Percentiles rank a stretch among this genome's conserved stretches.
Conservation (phyloP, 2,329 filamentous ascomycete species). For the Podosphaera xanthii region DNA sequence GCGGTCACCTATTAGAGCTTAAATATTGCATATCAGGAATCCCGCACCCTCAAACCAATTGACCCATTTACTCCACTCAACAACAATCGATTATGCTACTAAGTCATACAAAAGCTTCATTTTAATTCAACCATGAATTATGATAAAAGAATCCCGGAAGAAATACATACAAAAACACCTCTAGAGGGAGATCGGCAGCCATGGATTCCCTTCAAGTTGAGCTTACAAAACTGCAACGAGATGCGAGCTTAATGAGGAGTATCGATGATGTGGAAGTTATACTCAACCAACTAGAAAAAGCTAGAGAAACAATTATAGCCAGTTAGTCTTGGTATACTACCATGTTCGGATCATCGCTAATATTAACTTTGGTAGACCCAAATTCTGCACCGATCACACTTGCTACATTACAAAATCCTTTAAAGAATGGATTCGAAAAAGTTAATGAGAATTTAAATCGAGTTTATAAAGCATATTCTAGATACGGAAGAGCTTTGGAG, state of each 20-base stretch:
- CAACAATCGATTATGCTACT: neutral
- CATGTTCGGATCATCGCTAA: neutral
- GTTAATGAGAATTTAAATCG: constrained; percentile 66
- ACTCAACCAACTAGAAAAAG: constrained; percentile 51
- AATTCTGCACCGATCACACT: constrained; percentile 50
- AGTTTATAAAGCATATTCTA: constrained; percentile 59
- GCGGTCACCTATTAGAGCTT: too few species aligned
- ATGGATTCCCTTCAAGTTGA: constrained; percentile 16
- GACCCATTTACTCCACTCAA: too few species aligned
- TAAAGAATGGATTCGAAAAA: constrained; percentile 59
- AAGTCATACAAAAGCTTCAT: neutral
- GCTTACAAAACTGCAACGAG: constrained; percentile 13
- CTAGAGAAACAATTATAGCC: constrained; percentile 48
- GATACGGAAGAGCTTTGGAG: constrained; percentile 68
- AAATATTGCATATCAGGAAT: too few species aligned
- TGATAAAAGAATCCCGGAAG: neutral
- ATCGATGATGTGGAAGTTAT: constrained; percentile 62
- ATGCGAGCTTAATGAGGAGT: constrained; percentile 15
- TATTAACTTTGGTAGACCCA: constrained; percentile 27
- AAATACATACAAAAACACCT: neutral
- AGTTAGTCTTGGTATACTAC: constrained; percentile 24
- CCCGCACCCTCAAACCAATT: too few species aligned
- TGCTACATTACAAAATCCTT: constrained; percentile 64
- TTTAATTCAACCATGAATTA: neutral
- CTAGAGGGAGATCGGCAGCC: constrained; percentile 2